These are phyloP conservation scores for Malassezia caprae DNA, from an alignment of 1,284 basidiomycete genomes.

Conservation along the genomic window DNA sequence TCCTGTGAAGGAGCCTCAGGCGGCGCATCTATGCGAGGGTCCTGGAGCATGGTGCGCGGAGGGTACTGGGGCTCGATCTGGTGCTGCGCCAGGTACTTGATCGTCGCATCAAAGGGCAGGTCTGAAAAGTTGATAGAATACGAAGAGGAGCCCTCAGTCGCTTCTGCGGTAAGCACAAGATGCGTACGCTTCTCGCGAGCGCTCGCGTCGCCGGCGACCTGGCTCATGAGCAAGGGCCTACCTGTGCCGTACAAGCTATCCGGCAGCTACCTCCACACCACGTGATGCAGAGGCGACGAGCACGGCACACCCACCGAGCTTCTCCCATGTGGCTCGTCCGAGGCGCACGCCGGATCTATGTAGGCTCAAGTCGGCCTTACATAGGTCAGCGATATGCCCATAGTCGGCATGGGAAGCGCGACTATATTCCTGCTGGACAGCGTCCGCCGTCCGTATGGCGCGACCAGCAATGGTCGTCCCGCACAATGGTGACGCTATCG, in stretches of 20 bases:
- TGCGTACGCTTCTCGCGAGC: conserved; percentile 10
- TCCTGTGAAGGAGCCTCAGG: neutral
- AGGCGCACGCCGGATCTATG: neutral
- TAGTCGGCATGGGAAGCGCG: neutral
- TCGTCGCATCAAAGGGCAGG: conserved; percentile 6
- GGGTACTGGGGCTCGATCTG: conserved; percentile 9
- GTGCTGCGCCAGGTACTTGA: conserved; percentile 12
- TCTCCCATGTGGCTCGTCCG: neutral
- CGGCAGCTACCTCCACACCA: neutral
- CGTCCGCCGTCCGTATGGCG: neutral
- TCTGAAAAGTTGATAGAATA: conserved; percentile 9
- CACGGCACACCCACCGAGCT: neutral
- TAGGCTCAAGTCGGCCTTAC: neutral
- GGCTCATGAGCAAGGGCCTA: conserved; percentile 7
- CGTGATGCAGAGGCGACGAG: neutral
- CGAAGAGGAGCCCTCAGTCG: neutral
- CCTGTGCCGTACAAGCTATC: neutral
- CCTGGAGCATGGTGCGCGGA: conserved; percentile 3
- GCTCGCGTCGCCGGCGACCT: conserved; percentile 1
- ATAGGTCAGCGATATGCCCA: neutral
- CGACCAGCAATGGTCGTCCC: conserved; percentile 12
- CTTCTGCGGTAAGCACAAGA: neutral
- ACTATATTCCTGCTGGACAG: neutral
- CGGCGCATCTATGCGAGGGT: conserved; percentile 1
- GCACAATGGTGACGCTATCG: conserved; percentile 13